These are phyloP conservation scores for Monosporascus ibericus DNA, from an alignment of 2,329 filamentous ascomycete genomes.

Conservation along the genomic window DNA sequence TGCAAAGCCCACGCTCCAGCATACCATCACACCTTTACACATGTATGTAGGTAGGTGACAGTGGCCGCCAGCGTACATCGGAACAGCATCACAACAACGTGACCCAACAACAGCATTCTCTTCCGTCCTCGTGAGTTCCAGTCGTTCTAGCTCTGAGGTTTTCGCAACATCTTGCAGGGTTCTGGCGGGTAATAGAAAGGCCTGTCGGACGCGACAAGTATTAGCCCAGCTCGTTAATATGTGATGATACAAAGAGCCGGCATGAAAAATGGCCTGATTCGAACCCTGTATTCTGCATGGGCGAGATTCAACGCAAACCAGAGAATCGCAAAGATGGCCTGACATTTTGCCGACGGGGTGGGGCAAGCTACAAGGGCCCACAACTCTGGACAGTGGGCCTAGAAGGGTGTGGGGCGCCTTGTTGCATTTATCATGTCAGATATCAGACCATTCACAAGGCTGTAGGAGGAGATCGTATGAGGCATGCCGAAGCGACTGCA, in stretches of 20 bases:
- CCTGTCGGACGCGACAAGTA: background rate
- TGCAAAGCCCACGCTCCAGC: too few relatives aligned
- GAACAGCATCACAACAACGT: too few relatives aligned
- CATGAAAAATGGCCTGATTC: background rate
- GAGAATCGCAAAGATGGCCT: background rate
- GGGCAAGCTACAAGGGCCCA: background rate
- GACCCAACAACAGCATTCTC: too few relatives aligned
- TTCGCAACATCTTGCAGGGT: too few relatives aligned
- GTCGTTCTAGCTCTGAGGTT: too few relatives aligned
- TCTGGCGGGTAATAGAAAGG: background rate
- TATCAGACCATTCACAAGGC: constrained; percentile 6
- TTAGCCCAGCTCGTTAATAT: background rate
- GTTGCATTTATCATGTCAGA: too few relatives aligned
- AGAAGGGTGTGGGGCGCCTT: background rate
- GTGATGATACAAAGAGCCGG: background rate
- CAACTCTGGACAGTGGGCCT: background rate
- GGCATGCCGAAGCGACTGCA: background rate
- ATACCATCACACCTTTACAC: too few relatives aligned
- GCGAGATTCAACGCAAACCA: background rate
- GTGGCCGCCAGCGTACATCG: too few relatives aligned
- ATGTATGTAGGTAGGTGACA: too few relatives aligned
- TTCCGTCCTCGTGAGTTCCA: too few relatives aligned
- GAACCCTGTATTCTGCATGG: background rate
- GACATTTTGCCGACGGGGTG: background rate
- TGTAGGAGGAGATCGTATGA: constrained; percentile 6